Evolutionary conservation across 441 rosid genomes (phyloP), one percentile per base, ranked within the genome.

Genomic region (Erysimum cheiri): DNA sequence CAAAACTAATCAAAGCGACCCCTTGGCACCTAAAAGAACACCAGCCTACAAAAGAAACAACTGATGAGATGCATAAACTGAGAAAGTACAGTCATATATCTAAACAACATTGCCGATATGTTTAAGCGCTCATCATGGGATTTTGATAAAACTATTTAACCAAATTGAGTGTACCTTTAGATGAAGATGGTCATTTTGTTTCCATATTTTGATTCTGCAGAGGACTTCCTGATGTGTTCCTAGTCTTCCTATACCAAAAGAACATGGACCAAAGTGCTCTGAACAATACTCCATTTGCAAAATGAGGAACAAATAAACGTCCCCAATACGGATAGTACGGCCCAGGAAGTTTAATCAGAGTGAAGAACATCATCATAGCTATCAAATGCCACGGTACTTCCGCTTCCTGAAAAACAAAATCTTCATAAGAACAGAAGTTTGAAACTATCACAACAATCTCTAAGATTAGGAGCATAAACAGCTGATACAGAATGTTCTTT

Each of bases 341-440:
- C 37, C 96, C 96, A 6, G 85, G 85, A 46, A 90, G 67, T 61
- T 91, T 93, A 75, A 89, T 77, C 80, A 86, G 48, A 5, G 83
- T 67, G 77, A 89, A 91, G 72, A 86, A 57, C 54, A 82, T 54
- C 44, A 87, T 86, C 77, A 83, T 69, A 17, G 83, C 80, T 50
- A 91, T 79, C 74, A 91, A 75, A 81, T 91, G 95, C 97, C 97
- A 89, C 0, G 96, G 96, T 67, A 89, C 88, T 82, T 87, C 88
- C 39, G 93, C 88, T 46, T 88, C 90, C 98, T 93, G 80, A 74
- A 82, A 44, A 71, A 28, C 78, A 74, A 61, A 28, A 69, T 60
- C 71, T 73, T 37, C 28, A 39, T 61, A 33, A 74, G 46, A 4
- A 41, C 9, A 0, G 8, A 4, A 8, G 17, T n/a, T 11, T 8